Conservation (phyloP, 495 filamentous ascomycete species). For the Aspergillus coremiiformis region DNA sequence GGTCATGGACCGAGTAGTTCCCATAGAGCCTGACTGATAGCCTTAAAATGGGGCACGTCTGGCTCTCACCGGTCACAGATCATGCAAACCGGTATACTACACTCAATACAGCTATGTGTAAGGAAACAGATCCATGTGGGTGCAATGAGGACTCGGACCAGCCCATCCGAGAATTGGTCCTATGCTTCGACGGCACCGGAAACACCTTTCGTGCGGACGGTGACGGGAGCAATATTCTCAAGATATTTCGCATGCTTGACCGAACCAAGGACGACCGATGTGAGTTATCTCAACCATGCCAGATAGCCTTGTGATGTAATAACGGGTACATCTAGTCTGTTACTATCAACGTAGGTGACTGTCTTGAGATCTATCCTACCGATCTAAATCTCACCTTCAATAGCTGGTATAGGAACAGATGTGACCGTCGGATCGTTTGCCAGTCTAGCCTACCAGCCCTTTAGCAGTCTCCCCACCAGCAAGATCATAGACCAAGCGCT, state of each 20-base stretch:
- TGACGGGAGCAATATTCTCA: slow-evolving; percentile 29
- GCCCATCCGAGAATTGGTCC: slow-evolving; percentile 12
- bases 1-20: background rate
- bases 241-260: slow-evolving; percentile 25
- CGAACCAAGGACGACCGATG: slow-evolving; percentile 13
- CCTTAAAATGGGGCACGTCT: background rate
- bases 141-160: background rate
- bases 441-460: slow-evolving; percentile 6
- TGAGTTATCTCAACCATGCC: background rate
- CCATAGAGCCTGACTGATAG: background rate
- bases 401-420: slow-evolving; percentile 18
- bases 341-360: slow-evolving; percentile 17
- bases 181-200: slow-evolving; percentile 36
- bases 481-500: slow-evolving; percentile 28
- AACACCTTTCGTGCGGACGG: slow-evolving; percentile 23
- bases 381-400: background rate
- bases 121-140: background rate
- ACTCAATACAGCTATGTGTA: background rate
- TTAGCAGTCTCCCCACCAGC: slow-evolving; percentile 1
- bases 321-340: slow-evolving; percentile 8
- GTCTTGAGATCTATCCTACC: too few relatives aligned
- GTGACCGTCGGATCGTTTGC: slow-evolving; percentile 7
- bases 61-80: background rate
- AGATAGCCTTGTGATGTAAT: background rate
- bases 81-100: background rate